These are phyloP conservation scores for Eucalyptus tenuipes DNA, from an alignment of 345 rosid species.

Conservation along the genomic window DNA sequence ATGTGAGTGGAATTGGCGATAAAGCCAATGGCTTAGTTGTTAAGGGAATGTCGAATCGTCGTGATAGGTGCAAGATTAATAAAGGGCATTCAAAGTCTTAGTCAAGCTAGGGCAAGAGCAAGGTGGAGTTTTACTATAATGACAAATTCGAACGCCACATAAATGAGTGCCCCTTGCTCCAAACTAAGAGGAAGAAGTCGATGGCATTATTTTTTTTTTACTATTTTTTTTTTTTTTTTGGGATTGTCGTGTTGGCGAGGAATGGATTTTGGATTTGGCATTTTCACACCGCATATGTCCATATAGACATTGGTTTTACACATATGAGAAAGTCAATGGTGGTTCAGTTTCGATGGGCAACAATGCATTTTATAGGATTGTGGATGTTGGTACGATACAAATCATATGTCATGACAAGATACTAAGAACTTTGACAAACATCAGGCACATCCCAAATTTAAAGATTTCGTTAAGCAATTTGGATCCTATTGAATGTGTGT, in stretches of 20 bases:
- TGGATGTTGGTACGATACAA: not conserved
- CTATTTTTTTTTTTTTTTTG: no score
- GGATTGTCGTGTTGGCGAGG: not conserved
- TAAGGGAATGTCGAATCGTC: accelerated
- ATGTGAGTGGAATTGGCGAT: not conserved
- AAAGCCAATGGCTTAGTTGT: not conserved
- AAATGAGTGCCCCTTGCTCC: not conserved
- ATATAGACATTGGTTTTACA: not conserved
- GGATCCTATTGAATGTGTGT: not conserved
- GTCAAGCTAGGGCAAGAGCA: not conserved
- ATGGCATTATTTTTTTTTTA: no score
- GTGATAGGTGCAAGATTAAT: not conserved
- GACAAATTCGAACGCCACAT: not conserved
- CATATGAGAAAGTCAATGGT: not conserved
- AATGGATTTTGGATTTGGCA: not conserved
- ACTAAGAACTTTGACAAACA: not conserved
- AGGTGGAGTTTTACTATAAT: not conserved
- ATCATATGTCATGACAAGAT: not conserved
- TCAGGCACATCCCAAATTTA: no score
- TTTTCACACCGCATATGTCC: not conserved
- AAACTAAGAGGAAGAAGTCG: not conserved
- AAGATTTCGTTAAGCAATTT: not conserved
- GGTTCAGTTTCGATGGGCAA: not conserved
- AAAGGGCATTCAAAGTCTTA: not conserved
- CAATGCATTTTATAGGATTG: not conserved